A percentile compares a stretch with the other conserved stretches of the same genome.
phyloP scores from a whole-genome alignment of 768 basidiomycete genomes.

The Suillus weaverae region DNA sequence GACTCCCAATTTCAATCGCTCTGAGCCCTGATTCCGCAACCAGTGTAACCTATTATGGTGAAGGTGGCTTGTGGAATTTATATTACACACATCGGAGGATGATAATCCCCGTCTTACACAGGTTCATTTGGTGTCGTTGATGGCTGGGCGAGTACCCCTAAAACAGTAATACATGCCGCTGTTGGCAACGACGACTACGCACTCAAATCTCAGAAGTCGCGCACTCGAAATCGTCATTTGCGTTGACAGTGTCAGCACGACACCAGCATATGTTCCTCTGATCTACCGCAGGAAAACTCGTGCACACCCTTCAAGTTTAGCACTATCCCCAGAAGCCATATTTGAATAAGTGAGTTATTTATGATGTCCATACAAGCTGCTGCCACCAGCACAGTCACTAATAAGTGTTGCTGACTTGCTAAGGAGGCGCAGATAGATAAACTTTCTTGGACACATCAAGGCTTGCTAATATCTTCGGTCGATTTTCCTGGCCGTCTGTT shows the following conservation, averaged over 20 bases:
- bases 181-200: background rate
- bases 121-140: background rate
- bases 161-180: background rate
- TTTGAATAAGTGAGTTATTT: conserved; percentile 1
- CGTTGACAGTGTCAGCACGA: too few species aligned
- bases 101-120: conserved; percentile 1
- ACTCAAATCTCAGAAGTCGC: background rate
- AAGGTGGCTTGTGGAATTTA: too few species aligned
- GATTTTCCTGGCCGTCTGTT: background rate
- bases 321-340: background rate
- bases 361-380: background rate
- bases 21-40: background rate
- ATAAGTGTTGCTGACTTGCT: background rate
- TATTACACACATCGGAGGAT: conserved; percentile 1
- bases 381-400: background rate
- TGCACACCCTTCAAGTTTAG: background rate
- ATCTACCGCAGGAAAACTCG: background rate
- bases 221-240: background rate
- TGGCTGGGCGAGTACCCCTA: background rate
- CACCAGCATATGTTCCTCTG: background rate
- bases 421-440: background rate
- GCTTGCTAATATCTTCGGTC: conserved; percentile 2
- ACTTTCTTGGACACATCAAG: background rate
- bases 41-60: conserved; percentile 1
- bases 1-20: background rate